A percentile compares a stretch with the other conserved stretches of the same genome.
phyloP scores from a whole-genome alignment of 805 yeast genomes.

The Wickerhamiella kurtzmanii region DNA sequence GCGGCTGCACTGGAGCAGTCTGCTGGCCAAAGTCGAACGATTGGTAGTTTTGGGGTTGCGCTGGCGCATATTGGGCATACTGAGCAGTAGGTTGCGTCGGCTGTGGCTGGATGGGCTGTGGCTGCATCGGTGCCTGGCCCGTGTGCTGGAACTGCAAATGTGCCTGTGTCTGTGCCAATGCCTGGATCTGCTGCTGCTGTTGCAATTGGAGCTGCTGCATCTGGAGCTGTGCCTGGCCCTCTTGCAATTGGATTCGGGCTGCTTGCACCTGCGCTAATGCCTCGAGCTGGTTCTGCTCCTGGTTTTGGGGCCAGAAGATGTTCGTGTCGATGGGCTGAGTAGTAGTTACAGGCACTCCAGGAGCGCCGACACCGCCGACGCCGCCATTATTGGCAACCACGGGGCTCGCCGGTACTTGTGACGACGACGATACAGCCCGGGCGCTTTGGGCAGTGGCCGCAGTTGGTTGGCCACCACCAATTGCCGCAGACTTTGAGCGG shows the following conservation, averaged over 20 bases:
- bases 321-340: conserved; percentile 7
- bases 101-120: conserved; percentile 15
- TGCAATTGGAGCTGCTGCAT: conserved; percentile 20
- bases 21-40: conserved; percentile 10
- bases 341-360: conserved; percentile 1
- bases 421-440: background rate
- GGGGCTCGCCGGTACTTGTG: background rate
- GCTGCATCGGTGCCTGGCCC: conserved; percentile 15
- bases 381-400: background rate
- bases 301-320: conserved; percentile 14
- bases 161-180: conserved; percentile 16
- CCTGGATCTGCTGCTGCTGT: conserved; percentile 20
- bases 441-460: background rate
- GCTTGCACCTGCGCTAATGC: conserved; percentile 14
- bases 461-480: conserved; percentile 6
- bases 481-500: conserved; percentile 3
- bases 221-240: conserved; percentile 20
- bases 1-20: conserved; percentile 4
- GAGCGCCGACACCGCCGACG: background rate
- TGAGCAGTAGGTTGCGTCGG: conserved; percentile 8
- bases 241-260: conserved; percentile 17
- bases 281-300: conserved; percentile 2
- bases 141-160: conserved; percentile 19
- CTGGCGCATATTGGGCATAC: no score
- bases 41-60: conserved; percentile 1